Conservation (phyloP, 495 filamentous ascomycete genomes). For the Thermochaetoides thermophila region DNA sequence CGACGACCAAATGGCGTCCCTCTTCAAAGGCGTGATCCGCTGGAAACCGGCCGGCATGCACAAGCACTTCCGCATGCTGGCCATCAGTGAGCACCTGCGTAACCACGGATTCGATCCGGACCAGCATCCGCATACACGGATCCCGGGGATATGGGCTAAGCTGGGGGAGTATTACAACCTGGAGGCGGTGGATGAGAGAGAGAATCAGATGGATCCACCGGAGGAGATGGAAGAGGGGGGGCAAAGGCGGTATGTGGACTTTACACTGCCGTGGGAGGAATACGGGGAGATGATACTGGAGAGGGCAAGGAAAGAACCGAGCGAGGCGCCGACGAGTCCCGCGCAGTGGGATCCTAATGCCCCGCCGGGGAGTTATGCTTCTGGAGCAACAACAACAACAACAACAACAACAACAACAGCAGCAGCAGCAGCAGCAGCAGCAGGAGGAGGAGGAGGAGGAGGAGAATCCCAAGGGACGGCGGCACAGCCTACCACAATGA, state of each 20-base stretch:
- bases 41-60: slow-evolving; percentile 97
- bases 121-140: slow-evolving; percentile 60
- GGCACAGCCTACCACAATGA: too few species aligned
- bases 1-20: slow-evolving; percentile 80
- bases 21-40: slow-evolving; percentile 77
- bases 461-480: too few species aligned
- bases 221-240: slow-evolving; percentile 40
- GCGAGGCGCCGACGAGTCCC: slow-evolving; percentile 40
- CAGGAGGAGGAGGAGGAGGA: too few species aligned
- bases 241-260: slow-evolving; percentile 47
- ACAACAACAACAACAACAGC: too few species aligned
- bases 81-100: slow-evolving; percentile 71
- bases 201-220: slow-evolving; percentile 48
- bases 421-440: too few species aligned
- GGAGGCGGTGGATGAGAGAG: slow-evolving; percentile 75
- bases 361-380: too few species aligned
- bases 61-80: slow-evolving; percentile 92
- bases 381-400: too few species aligned
- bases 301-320: slow-evolving; percentile 44
- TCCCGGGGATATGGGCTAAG: slow-evolving; percentile 85
- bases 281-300: slow-evolving; percentile 64
- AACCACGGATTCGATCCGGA: slow-evolving; percentile 70
- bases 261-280: slow-evolving; percentile 61
- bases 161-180: slow-evolving; percentile 74
- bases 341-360: slow-evolving; percentile 32